Evolutionary conservation across 306 rosid genomes (phyloP).

Genomic region (Aeschynomene evenia): DNA sequence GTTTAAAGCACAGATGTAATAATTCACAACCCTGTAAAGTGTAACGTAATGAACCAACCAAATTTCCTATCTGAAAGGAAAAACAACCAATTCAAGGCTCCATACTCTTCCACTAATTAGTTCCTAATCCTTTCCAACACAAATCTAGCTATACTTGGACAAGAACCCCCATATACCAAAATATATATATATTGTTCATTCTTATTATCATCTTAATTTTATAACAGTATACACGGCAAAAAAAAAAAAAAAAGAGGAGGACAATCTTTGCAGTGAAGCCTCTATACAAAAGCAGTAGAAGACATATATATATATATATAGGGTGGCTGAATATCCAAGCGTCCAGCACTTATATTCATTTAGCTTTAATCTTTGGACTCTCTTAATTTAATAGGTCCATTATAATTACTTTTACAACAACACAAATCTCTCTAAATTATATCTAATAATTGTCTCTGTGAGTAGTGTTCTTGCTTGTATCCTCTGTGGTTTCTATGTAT

Average conservation of each 20-base stretch:
- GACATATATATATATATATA: constrained; percentile 24
- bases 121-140: not conserved
- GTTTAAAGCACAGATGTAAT: not conserved
- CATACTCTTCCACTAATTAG: not conserved
- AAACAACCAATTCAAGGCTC: not conserved
- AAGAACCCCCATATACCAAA: constrained; percentile 5
- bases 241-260: constrained; percentile 25
- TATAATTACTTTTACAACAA: constrained; percentile 30
- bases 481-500: constrained; percentile 21
- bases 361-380: constrained; percentile 22
- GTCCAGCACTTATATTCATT: constrained; percentile 17
- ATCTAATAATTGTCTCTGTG: constrained; percentile 15
- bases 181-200: constrained; percentile 4
- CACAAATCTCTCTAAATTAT: constrained; percentile 28
- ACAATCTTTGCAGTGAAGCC: constrained; percentile 34
- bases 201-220: constrained; percentile 28
- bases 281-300: constrained; percentile 38
- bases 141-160: not conserved
- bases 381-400: constrained; percentile 22
- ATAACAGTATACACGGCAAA: not conserved
- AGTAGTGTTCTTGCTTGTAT: constrained; percentile 28
- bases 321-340: constrained; percentile 31
- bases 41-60: not conserved
- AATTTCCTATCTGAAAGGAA: not conserved
- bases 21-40: no score